Evolutionary conservation across 2,329 filamentous ascomycete genomes (phyloP).

Genomic region (Aureobasidium sp.): DNA sequence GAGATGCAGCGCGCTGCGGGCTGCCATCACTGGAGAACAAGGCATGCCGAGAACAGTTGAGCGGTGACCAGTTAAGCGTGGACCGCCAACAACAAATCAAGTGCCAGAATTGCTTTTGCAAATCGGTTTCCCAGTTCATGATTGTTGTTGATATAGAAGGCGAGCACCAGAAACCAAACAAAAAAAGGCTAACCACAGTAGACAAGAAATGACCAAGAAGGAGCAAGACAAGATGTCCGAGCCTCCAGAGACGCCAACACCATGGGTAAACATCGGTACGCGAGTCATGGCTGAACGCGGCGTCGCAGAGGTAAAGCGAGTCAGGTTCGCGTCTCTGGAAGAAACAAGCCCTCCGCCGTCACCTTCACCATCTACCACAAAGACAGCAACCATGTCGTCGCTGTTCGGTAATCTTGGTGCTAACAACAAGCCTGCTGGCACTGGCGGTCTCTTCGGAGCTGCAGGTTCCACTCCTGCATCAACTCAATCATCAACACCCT

Average conservation of each 20-base stretch:
- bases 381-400: constrained; percentile 1
- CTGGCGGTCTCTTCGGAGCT: constrained; percentile 9
- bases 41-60: neutral
- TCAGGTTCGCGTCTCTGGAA: neutral
- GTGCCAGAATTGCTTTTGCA: neutral
- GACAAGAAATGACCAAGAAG: neutral
- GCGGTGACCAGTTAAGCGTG: neutral
- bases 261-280: neutral
- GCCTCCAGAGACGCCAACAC: neutral
- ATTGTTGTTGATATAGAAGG: neutral
- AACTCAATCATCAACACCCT: neutral
- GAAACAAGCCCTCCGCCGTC: neutral
- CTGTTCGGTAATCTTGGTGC: constrained; percentile 14
- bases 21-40: neutral
- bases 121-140: neutral
- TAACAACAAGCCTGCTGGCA: constrained; percentile 9
- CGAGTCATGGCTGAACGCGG: neutral
- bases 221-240: neutral
- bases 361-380: neutral
- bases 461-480: constrained; percentile 5
- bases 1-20: neutral
- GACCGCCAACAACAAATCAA: neutral
- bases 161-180: neutral
- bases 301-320: neutral
- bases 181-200: neutral